Percentiles rank a stretch among this genome's conserved stretches.
These are phyloP conservation scores for Arthroderma sp. DNA, from an alignment of 2,329 filamentous ascomycete species.

Conservation along the genomic window DNA sequence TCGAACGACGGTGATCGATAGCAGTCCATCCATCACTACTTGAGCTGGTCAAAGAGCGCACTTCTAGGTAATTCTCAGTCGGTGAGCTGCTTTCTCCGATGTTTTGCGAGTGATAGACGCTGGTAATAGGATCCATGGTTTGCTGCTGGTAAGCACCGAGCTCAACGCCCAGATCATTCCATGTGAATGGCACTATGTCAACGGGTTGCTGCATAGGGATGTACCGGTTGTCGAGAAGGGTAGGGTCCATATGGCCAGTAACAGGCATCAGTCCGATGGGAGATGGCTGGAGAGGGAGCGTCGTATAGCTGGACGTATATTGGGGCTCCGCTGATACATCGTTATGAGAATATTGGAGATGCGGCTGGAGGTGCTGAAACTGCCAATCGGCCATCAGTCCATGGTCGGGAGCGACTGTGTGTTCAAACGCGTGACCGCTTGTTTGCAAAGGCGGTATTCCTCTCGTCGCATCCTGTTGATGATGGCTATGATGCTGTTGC, in stretches of 20 bases:
- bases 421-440: conserved; percentile 30
- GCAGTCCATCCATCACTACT: conserved; percentile 74
- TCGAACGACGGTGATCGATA: conserved; percentile 61
- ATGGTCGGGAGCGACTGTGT: conserved; percentile 30
- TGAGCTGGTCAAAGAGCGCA: conserved; percentile 68
- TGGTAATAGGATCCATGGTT: conserved; percentile 30
- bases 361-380: conserved; percentile 28
- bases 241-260: conserved; percentile 47
- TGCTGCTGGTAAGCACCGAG: conserved; percentile 40
- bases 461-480: conserved; percentile 18
- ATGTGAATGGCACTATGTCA: conserved; percentile 56
- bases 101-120: conserved; percentile 26
- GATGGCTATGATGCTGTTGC: conserved; percentile 10
- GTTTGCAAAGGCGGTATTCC: conserved; percentile 31
- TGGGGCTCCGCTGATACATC: conserved; percentile 43
- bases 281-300: conserved; percentile 30
- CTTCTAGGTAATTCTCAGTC: conserved; percentile 69
- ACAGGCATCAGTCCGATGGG: conserved; percentile 45
- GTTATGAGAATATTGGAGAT: conserved; percentile 24
- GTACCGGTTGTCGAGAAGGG: conserved; percentile 52
- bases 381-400: conserved; percentile 35
- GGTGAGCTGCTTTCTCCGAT: conserved; percentile 49
- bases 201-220: conserved; percentile 38
- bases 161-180: conserved; percentile 66
- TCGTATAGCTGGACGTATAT: conserved; percentile 46